Base-by-base conservation (phyloP, 257 asterid species). In the Primulina huaijiensis region DNA sequence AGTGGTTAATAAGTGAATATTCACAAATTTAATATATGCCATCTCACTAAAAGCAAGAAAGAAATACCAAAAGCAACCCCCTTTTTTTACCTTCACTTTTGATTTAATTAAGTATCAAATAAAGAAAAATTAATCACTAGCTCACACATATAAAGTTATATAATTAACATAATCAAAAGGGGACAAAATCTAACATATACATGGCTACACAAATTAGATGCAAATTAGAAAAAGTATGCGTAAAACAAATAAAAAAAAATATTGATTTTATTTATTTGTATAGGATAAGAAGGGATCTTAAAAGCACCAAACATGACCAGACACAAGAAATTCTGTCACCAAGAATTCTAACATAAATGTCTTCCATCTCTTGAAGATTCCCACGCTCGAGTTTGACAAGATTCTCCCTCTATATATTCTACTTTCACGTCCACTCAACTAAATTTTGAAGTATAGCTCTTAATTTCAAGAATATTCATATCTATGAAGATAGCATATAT, bases 291-390 rank as follows among this genome's bases (percentile, higher is more conserved):
- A 52, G 63, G 58, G 69, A 64, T 77, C 78, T 77, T 72, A 76
- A 77, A 79, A 79, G 80, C 77, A 75, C 77, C 77, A 79, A 71
- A 31, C 77, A 62, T 8, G 68, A 33, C 58, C 58, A 19, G 56
- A 75, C 73, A 60, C 64, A 60, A 14, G 38, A 65, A 77, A 50
- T 65, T 67, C 27, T 72, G 82, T 77, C 81, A 72, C 84, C 60
- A 53, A 12, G 10, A 69, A 74, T 55, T 68, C 68, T 72, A 72
- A 61, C 81, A 77, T 37, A 11, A 43, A 33, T 31, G 6, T 62
- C 74, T 69, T 63, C 66, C 57, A 40, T 71, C 20, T 57, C 19
- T 57, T 52, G 29, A 64, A 74, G 76, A 79, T 74, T 76, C 78
- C 76, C 78, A 64, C 29, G 73, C 76, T 62, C 35, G 60, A 67